phyloP scores from a whole-genome alignment of 495 filamentous ascomycete genomes.

The Trypethelium eluteriae region DNA sequence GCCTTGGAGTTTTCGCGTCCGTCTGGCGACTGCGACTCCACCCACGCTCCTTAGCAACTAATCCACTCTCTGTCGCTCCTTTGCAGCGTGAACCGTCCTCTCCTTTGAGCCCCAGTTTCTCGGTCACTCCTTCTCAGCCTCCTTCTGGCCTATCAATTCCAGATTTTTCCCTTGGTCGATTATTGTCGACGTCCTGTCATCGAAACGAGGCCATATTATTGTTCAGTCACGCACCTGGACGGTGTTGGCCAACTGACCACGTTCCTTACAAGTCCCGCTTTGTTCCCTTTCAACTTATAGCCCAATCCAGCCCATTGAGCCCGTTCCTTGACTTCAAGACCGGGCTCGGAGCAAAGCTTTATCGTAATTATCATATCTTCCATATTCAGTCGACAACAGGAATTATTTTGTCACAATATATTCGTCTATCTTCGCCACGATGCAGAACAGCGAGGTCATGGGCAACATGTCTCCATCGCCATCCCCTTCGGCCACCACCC shows the following conservation, averaged over 20 bases:
- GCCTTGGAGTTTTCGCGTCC: conserved; percentile 1
- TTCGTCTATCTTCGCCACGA: background rate
- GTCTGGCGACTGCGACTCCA: conserved; percentile 7
- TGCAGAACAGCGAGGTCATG: conserved; percentile 2
- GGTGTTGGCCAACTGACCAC: conserved; percentile 3
- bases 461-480: conserved; percentile 13
- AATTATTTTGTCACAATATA: background rate
- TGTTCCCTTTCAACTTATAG: conserved; percentile 8
- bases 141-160: background rate
- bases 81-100: background rate
- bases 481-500: conserved; percentile 6
- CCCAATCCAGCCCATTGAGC: background rate
- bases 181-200: conserved; percentile 3
- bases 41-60: conserved; percentile 11
- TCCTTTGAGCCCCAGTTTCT: background rate
- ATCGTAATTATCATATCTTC: background rate
- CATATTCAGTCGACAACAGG: background rate
- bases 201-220: background rate
- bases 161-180: background rate
- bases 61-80: background rate
- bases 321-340: background rate
- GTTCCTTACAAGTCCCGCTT: conserved; percentile 7
- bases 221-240: conserved; percentile 2
- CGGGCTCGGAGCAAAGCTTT: background rate
- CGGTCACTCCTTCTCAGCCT: background rate